Evolutionary conservation across 2,329 filamentous ascomycete genomes (phyloP).

Genomic region (Dichotomopilus funicola): DNA sequence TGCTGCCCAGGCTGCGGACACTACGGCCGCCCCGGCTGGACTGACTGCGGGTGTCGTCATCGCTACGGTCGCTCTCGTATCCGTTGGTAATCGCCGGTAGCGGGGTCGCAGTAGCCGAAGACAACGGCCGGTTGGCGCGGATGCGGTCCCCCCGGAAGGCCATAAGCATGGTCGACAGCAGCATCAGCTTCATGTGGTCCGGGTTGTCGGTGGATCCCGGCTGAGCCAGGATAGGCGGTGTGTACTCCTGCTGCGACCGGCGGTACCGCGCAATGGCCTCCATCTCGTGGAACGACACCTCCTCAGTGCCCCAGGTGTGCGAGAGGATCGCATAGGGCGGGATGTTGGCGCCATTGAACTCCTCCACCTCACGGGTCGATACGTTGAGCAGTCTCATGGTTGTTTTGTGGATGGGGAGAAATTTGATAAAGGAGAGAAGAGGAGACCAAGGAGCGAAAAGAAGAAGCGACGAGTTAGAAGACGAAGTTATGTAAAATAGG

Average conservation of each 20-base stretch:
- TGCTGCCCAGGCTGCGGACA: too few relatives aligned
- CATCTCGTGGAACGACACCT: constrained; percentile 17
- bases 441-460: background rate
- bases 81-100: constrained; percentile 5
- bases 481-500: background rate
- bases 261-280: constrained; percentile 16
- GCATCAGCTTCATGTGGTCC: constrained; percentile 29
- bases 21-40: too few relatives aligned
- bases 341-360: constrained; percentile 24
- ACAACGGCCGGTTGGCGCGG: background rate
- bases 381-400: constrained; percentile 35
- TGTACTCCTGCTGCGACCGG: constrained; percentile 1
- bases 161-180: constrained; percentile 19
- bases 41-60: background rate
- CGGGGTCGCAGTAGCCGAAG: background rate
- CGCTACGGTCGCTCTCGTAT: constrained; percentile 9
- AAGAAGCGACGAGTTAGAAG: background rate
- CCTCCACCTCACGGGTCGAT: constrained; percentile 29
- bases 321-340: constrained; percentile 36
- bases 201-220: constrained; percentile 24
- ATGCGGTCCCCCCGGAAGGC: constrained; percentile 18
- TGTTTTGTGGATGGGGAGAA: background rate
- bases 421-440: background rate
- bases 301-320: constrained; percentile 30
- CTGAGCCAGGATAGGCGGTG: background rate